phyloP scores from a whole-genome alignment of 306 rosid genomes.

The Begonia fuchsioides region DNA sequence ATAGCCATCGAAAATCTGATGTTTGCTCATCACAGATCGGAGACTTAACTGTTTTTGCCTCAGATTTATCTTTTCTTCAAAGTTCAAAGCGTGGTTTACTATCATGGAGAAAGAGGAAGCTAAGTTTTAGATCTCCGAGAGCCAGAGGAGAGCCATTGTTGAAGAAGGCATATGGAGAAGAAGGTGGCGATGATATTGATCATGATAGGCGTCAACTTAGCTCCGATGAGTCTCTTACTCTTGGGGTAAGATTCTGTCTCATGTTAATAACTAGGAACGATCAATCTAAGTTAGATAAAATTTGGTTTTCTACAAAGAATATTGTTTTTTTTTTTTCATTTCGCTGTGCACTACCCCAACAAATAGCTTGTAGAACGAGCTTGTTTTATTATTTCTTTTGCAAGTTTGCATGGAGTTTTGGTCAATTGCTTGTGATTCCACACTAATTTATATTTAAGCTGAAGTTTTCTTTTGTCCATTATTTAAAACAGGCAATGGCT shows the following conservation, averaged over 20 bases:
- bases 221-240: constrained; percentile 74
- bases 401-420: no score
- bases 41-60: constrained; percentile 37
- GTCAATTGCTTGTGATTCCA: neutral
- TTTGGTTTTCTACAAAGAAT: no score
- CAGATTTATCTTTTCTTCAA: constrained; percentile 42
- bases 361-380: no score
- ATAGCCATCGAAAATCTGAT: constrained; percentile 67
- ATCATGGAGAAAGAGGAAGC: constrained; percentile 97
- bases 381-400: no score
- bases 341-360: no score
- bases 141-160: constrained; percentile 89
- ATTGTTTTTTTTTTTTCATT: no score
- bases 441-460: no score
- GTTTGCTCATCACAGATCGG: constrained; percentile 36
- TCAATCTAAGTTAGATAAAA: no score
- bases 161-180: constrained; percentile 90
- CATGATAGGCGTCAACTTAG: constrained; percentile 92
- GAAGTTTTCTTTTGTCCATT: neutral
- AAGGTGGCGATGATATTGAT: constrained; percentile 99
- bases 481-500: neutral
- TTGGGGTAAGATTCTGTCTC: constrained; percentile 35
- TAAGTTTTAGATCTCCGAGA: constrained; percentile 95
- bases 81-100: constrained; percentile 77
- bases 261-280: no score